Conservation (phyloP, 2,329 filamentous ascomycete genomes). For the Triangularia verruculosa region DNA sequence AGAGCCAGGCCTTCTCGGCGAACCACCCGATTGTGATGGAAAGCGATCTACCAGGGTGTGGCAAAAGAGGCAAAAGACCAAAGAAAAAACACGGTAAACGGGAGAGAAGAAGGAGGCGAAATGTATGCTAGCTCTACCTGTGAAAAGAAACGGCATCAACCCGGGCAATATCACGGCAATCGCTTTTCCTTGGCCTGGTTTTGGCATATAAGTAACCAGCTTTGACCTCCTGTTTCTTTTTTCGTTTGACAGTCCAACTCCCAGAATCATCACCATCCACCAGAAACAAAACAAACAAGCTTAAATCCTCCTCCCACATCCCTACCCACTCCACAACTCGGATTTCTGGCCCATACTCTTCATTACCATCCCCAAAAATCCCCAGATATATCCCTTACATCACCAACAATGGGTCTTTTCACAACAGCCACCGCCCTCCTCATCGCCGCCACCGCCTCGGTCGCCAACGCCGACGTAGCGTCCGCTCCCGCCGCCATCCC, state of each 20-base stretch:
- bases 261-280: background rate
- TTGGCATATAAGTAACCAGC: constrained; percentile 3
- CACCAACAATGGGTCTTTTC: constrained; percentile 24
- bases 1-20: background rate
- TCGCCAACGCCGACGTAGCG: constrained; percentile 17
- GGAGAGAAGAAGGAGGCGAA: background rate
- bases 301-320: background rate
- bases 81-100: background rate
- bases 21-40: background rate
- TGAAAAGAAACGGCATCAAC: too few species aligned
- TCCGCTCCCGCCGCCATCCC: constrained; percentile 30
- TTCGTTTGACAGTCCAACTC: background rate
- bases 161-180: background rate
- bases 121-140: too few species aligned
- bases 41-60: background rate
- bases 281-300: background rate
- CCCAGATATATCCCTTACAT: background rate
- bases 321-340: background rate
- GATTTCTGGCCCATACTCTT: background rate
- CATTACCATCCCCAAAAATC: background rate
- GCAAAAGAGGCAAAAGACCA: background rate
- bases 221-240: background rate
- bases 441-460: constrained; percentile 23
- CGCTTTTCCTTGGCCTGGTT: background rate
- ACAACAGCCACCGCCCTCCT: constrained; percentile 22